Evolutionary conservation across 2,329 filamentous ascomycete genomes (phyloP).

Genomic region (Paraconiothyrium sp.): DNA sequence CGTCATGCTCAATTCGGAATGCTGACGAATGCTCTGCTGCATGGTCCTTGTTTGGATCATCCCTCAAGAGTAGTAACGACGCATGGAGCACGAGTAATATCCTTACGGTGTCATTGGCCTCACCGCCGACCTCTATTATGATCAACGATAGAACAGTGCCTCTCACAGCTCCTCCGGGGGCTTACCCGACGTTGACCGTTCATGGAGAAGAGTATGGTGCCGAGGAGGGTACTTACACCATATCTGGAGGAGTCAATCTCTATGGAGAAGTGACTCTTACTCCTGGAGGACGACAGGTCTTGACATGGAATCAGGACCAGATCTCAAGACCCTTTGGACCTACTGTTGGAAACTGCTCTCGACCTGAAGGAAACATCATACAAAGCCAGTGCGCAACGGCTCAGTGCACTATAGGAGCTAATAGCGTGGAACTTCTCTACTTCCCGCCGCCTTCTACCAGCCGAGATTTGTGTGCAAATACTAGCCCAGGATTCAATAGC

Average conservation of each 20-base stretch:
- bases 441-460: conserved; percentile 16
- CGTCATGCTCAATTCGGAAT: conserved; percentile 4
- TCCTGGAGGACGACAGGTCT: too few relatives aligned
- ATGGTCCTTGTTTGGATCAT: conserved; percentile 15
- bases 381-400: neutral
- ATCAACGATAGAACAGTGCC: conserved; percentile 17
- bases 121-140: conserved; percentile 15
- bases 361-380: too few relatives aligned
- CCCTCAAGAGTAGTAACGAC: conserved; percentile 1
- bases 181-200: conserved; percentile 13
- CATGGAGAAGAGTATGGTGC: neutral
- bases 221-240: conserved; percentile 6
- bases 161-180: conserved; percentile 8
- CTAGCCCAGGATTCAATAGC: conserved; percentile 19
- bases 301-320: too few relatives aligned
- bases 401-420: conserved; percentile 15
- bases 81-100: conserved; percentile 11
- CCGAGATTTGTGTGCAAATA: conserved; percentile 23
- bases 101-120: conserved; percentile 17
- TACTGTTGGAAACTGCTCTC: conserved; percentile 5
- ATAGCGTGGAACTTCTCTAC: conserved; percentile 16
- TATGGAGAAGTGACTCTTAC: too few relatives aligned
- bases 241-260: neutral
- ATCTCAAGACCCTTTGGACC: neutral
- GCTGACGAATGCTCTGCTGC: conserved; percentile 6